Percentiles rank a stretch among this genome's conserved stretches.
Conservation (phyloP, 1,284 basidiomycete species). For the Hemileia vastatrix region DNA sequence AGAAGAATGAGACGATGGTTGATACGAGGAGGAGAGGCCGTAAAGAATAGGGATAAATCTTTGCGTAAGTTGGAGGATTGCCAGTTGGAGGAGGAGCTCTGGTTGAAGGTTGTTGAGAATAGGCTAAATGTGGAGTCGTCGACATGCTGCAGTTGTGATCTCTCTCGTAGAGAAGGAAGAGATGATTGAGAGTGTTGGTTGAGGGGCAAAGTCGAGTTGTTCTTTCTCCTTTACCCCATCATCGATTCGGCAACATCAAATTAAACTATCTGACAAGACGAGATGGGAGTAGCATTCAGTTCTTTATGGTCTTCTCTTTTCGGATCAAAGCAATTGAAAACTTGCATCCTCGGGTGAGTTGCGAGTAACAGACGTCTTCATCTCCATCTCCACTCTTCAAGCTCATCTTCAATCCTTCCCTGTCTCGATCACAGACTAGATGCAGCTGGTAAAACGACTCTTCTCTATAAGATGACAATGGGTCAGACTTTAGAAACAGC, state of each 20-base stretch:
- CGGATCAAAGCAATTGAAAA: slow-evolving; percentile 39
- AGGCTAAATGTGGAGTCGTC: too few species aligned
- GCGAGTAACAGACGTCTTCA: not conserved
- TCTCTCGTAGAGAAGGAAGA: too few species aligned
- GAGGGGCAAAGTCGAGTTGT: too few species aligned
- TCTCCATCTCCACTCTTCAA: not conserved
- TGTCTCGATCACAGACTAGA: slow-evolving; percentile 25
- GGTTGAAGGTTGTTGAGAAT: too few species aligned
- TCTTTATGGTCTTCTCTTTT: slow-evolving; percentile 38
- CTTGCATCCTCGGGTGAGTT: slow-evolving; percentile 39
- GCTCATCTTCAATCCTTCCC: not conserved
- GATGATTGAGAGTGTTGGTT: too few species aligned
- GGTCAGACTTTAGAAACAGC: slow-evolving; percentile 44
- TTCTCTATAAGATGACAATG: too few species aligned
- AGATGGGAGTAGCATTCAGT: slow-evolving; percentile 40
- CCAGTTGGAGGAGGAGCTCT: too few species aligned
- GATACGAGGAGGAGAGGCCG: slow-evolving; percentile 35
- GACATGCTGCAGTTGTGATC: too few species aligned
- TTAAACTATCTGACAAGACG: too few species aligned
- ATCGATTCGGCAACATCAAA: too few species aligned
- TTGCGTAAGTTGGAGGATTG: too few species aligned
- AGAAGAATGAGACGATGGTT: slow-evolving; percentile 32
- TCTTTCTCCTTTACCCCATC: too few species aligned
- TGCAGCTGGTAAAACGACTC: slow-evolving; percentile 39
- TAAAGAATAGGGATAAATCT: slow-evolving; percentile 32